A percentile compares a stretch with the other conserved stretches of the same genome.
Evolutionary conservation across 257 asterid genomes (phyloP).

Genomic region (Nicotiana otophora): DNA sequence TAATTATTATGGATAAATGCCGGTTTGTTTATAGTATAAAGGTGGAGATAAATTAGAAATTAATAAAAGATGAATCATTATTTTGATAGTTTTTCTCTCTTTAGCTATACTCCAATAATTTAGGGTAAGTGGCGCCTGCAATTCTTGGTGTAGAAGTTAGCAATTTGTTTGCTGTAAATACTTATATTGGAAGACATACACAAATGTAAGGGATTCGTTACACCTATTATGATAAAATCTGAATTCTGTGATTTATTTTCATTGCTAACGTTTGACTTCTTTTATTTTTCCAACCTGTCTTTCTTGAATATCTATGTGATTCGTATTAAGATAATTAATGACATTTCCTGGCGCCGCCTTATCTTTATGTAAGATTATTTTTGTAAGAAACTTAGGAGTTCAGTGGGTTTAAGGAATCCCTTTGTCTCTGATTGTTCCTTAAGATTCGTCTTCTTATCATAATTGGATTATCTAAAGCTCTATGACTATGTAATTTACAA

Average conservation of each 20-base stretch:
- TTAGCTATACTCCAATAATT: neutral
- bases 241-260: neutral
- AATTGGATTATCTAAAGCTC: neutral
- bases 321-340: neutral
- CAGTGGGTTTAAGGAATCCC: neutral
- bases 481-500: neutral
- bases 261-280: neutral
- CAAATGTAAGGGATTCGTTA: slow-evolving; percentile 1
- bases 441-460: neutral
- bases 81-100: neutral
- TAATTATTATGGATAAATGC: neutral
- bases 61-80: neutral
- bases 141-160: neutral
- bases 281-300: neutral
- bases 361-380: neutral
- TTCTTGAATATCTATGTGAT: neutral
- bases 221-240: slow-evolving; percentile 2
- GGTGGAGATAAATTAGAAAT: neutral
- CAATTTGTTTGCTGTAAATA: neutral
- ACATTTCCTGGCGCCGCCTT: neutral
- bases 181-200: neutral
- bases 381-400: neutral
- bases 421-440: neutral
- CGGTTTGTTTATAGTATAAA: neutral
- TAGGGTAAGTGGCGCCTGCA: neutral